Conservation (phyloP, 805 yeast species). For the Nakazawaea wyomingensis region DNA sequence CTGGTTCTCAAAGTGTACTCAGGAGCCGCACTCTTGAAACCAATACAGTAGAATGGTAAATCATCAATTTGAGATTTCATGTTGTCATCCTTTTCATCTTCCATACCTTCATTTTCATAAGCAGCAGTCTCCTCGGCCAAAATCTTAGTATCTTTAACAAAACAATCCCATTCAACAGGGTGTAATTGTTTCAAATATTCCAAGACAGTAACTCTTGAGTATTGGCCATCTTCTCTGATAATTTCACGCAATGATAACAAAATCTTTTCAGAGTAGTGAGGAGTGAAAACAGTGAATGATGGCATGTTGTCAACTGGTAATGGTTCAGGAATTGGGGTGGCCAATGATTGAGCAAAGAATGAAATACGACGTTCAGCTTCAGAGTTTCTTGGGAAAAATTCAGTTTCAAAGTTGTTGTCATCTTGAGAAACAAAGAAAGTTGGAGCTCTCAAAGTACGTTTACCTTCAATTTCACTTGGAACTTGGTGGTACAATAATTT, state of each 20-base stretch:
- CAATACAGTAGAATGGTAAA: constrained; percentile 91
- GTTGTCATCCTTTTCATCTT: constrained; percentile 56
- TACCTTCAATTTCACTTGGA: constrained; percentile 96
- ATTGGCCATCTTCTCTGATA: constrained; percentile 95
- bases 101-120: constrained; percentile 51
- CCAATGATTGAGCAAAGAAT: constrained; percentile 97
- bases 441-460: constrained; percentile 97
- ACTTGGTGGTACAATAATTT: constrained; percentile 96
- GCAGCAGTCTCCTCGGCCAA: constrained; percentile 93
- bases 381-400: constrained; percentile 93
- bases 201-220: constrained; percentile 86
- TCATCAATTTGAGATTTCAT: constrained; percentile 84
- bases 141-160: constrained; percentile 92
- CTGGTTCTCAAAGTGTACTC: constrained; percentile 94
- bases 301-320: constrained; percentile 99
- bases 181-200: constrained; percentile 94
- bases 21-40: constrained; percentile 96
- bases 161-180: constrained; percentile 97
- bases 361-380: constrained; percentile 99
- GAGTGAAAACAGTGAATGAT: constrained; percentile 92
- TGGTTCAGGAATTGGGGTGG: constrained; percentile 98
- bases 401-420: constrained; percentile 90
- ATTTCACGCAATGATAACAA: constrained; percentile 90
- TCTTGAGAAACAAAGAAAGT: constrained; percentile 98
- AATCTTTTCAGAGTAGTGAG: constrained; percentile 95